Base-by-base conservation (phyloP, 2,329 filamentous ascomycete species). In the Fusarium tricinctum region DNA sequence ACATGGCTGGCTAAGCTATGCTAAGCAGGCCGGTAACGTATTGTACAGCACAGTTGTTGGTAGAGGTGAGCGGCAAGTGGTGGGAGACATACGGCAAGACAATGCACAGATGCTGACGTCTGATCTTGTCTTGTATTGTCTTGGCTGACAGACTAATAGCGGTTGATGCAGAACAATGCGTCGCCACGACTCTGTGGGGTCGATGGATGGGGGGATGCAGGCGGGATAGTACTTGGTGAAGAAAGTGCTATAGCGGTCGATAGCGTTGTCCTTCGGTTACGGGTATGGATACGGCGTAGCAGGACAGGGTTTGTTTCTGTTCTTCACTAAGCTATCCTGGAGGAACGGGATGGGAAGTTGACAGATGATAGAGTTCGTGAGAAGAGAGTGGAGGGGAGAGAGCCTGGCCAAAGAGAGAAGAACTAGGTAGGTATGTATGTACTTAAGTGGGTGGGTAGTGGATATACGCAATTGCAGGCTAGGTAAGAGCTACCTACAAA, bases 141-240 rank as follows among this genome's bases (percentile, higher is more conserved):
- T 63, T 58, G 56, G 43, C 52, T 46, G 42, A 38, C 23, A 32
- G 40, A 60, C 32, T 28, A 56, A 51, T 63, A 49, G 58, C 46
- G 42, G 53, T 64, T 53, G 52, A 54, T 67, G 51, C 58, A 55
- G 53, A 68, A 61, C 69, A 48, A 71, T 68, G 66, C 61, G 59
- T 32, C 66, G 64, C 64, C 64, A 71, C 70, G 67, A 73, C 59
- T 53, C 57, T 53, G 63, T 73, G 72, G 72, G 54, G 70, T 72
- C 66, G 63, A 53, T 56, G 58, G 55, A 63, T 71, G 70, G 17
- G 35, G 15, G 35, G 35, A 38, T 38, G 35, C 70, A 63, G 38
- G 38, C 40, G n/a, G 43, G 40, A 57, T 30, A 60, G 58, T 35
- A 46, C 6, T 9, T 38, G 19, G 17, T 14, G 17, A 38, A 53